phyloP scores from a whole-genome alignment of 2,329 filamentous ascomycete genomes.

The Clarireedia paspali region DNA sequence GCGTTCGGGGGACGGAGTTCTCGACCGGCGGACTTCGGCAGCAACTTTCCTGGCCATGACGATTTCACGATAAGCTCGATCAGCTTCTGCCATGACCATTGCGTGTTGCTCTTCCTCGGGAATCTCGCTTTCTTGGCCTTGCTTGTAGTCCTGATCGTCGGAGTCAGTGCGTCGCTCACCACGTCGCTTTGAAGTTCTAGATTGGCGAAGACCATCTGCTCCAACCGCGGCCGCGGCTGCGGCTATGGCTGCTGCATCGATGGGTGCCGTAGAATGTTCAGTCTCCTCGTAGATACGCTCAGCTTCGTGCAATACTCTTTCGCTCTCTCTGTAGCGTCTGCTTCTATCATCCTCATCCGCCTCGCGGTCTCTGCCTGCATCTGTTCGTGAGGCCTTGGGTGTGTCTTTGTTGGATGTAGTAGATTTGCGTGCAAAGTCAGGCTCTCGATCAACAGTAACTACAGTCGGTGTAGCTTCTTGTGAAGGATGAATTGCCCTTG shows the following conservation, averaged over 20 bases:
- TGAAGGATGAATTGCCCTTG: constrained; percentile 12
- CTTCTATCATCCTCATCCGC: constrained; percentile 12
- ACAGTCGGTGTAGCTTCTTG: constrained; percentile 34
- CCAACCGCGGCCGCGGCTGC: constrained; percentile 39
- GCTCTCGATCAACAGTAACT: constrained; percentile 46
- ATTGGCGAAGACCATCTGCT: constrained; percentile 26
- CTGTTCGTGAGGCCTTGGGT: background rate
- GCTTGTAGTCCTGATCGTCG: constrained; percentile 14
- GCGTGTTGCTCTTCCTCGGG: constrained; percentile 29
- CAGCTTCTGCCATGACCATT: constrained; percentile 47
- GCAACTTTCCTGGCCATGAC: constrained; percentile 46
- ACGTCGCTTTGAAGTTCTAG: constrained; percentile 29
- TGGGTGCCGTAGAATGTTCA: constrained; percentile 41
- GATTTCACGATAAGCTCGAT: constrained; percentile 49
- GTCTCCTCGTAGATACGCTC: constrained; percentile 39
- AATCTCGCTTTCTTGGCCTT: constrained; percentile 10
- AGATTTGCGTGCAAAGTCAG: constrained; percentile 30
- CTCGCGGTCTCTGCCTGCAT: background rate
- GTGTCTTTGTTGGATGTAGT: constrained; percentile 32
- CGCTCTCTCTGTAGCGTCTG: constrained; percentile 11
- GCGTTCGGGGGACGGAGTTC: constrained; percentile 41
- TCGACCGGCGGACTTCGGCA: constrained; percentile 44
- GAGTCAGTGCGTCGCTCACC: constrained; percentile 26
- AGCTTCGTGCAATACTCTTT: constrained; percentile 33
- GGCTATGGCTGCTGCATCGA: constrained; percentile 39